Base-by-base conservation (phyloP, 2,329 filamentous ascomycete genomes). In the Botrytis elliptica region DNA sequence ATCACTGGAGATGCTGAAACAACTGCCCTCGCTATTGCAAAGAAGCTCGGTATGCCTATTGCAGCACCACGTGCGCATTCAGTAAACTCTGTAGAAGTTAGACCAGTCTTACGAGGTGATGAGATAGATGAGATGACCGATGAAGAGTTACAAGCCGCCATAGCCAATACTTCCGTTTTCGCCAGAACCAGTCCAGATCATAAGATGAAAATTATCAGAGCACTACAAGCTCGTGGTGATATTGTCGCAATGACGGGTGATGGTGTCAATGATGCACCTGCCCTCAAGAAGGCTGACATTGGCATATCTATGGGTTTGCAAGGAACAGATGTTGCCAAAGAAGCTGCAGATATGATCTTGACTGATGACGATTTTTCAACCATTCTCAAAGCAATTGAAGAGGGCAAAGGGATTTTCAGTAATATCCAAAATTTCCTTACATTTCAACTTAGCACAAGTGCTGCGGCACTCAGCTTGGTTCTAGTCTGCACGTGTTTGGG, bases 361-460 rank as follows among this genome's bases (percentile, higher is more conserved):
- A 96, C 93, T 0, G 93, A 96, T 78, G 93, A 97, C 82, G 92
- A 96, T 82, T 96, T 97, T 82, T 93, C 92, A 0, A 96, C 93
- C 8, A 99, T 99, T 76, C 87, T 99, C 18, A 93, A 91, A 74
- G 96, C 96, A 44, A 99, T 99, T 75, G 96, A 99, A 82, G 96
- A 99, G 84, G 97, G 96, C 83, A 99, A 99, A 83, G 96, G 95
- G 72, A 99, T 99, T 78, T 99, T 99, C 84, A 97, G 96, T 88
- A 99, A 99, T 83, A 98, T 99, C 77, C 96, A 99, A 81, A 99
- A 99, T 83, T 99, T 99, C 84, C 88, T 99, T 76, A 98, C 96
- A 0, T 99, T 99, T 84, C 97, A 99, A 85, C 88, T 99, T 74
- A 98, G 95, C 83, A 99, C 96, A 66, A 98, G 94, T 81, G 96